Evolutionary conservation across 306 rosid species (phyloP).

Genomic region (Carpinus fangiana): DNA sequence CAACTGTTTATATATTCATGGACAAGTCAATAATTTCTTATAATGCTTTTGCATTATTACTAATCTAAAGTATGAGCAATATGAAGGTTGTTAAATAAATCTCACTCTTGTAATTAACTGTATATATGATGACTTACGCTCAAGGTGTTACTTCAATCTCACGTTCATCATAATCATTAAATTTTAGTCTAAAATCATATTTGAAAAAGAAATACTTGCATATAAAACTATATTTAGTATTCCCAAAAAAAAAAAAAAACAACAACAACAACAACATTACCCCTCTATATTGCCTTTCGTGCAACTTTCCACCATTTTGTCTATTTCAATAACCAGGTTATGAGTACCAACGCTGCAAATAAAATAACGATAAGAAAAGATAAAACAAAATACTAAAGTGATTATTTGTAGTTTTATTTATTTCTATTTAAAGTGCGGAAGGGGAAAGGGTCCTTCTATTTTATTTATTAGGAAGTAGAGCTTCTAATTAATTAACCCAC

Average conservation of each 20-base stretch:
- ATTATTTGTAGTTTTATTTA: no score
- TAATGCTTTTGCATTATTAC: neutral
- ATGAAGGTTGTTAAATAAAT: no score
- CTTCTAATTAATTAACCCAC: no score
- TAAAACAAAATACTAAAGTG: no score
- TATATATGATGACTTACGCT: no score
- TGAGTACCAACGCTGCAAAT: conserved; percentile 43
- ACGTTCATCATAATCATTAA: no score
- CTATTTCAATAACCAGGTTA: conserved; percentile 17
- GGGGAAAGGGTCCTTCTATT: no score
- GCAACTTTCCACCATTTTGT: conserved; percentile 16
- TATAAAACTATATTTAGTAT: neutral
- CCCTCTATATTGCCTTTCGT: conserved; percentile 23
- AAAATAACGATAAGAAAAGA: neutral
- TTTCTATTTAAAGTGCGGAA: no score
- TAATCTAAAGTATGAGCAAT: neutral
- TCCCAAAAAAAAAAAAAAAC: neutral
- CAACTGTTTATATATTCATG: conserved; percentile 6
- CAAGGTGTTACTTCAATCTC: no score
- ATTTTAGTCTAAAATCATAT: neutral
- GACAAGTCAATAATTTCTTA: neutral
- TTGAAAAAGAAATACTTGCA: neutral
- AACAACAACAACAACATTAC: no score
- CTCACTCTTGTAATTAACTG: no score
- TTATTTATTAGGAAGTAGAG: no score